phyloP scores from a whole-genome alignment of 768 basidiomycete genomes.

The Phaeotremella fagi region DNA sequence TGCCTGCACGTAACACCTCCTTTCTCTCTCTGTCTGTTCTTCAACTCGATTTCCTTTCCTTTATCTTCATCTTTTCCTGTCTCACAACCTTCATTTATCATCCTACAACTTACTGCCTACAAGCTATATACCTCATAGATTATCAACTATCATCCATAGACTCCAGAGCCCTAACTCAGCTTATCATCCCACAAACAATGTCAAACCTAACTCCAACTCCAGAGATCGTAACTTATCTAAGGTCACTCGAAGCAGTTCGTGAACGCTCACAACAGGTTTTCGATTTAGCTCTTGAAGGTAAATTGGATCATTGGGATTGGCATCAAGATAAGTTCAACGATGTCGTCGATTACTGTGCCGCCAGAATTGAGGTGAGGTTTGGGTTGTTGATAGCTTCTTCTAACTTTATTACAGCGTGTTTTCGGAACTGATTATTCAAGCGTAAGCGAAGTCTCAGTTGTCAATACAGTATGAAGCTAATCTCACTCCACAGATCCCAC shows the following conservation, averaged over 20 bases:
- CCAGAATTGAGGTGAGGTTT: conserved; percentile 67
- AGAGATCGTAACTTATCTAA: conserved; percentile 15
- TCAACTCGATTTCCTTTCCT: too few relatives aligned
- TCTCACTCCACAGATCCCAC: conserved; percentile 17
- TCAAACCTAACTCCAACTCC: neutral
- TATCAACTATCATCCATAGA: too few relatives aligned
- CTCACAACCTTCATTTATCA: too few relatives aligned
- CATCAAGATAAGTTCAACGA: conserved; percentile 67
- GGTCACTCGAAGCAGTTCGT: conserved; percentile 71
- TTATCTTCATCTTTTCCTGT: too few relatives aligned
- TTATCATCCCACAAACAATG: neutral
- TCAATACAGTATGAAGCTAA: neutral
- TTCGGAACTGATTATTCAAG: conserved; percentile 63
- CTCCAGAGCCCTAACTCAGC: too few relatives aligned
- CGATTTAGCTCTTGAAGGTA: conserved; percentile 66
- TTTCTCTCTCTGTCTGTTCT: too few relatives aligned
- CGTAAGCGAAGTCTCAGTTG: conserved; percentile 7
- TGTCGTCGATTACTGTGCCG: conserved; percentile 68
- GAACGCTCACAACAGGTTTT: conserved; percentile 75
- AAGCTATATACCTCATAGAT: too few relatives aligned
- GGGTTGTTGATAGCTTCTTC: neutral
- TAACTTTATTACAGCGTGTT: conserved; percentile 59
- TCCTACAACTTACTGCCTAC: too few relatives aligned
- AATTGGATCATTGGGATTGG: conserved; percentile 81
- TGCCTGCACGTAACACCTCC: too few relatives aligned